phyloP scores from a whole-genome alignment of 805 yeast species.

The Suhomyces faveliae region DNA sequence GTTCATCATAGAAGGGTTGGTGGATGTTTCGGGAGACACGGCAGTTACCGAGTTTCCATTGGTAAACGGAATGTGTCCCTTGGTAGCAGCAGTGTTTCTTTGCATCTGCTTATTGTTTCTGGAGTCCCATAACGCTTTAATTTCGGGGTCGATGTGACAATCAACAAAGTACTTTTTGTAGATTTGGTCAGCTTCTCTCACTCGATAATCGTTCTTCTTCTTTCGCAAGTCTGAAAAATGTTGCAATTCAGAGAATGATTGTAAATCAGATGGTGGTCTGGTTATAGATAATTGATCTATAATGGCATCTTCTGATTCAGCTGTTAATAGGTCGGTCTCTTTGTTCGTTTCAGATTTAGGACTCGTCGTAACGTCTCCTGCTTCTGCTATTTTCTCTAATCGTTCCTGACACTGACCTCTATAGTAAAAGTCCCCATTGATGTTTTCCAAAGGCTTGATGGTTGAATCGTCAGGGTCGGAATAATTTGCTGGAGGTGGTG shows the following conservation, averaged over 20 bases:
- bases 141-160: conserved; percentile 50
- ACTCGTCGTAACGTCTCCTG: neutral
- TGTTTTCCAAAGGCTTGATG: conserved; percentile 10
- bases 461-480: conserved; percentile 6
- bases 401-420: conserved; percentile 15
- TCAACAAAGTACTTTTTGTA: conserved; percentile 40
- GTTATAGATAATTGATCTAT: neutral
- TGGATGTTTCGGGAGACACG: neutral
- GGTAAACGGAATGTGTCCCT: neutral
- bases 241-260: conserved; percentile 9
- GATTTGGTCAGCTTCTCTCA: conserved; percentile 59
- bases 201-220: conserved; percentile 48
- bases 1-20: neutral
- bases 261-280: conserved; percentile 1
- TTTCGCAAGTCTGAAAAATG: conserved; percentile 13
- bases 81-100: neutral
- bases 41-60: neutral
- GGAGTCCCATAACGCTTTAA: conserved; percentile 50
- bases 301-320: neutral
- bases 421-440: conserved; percentile 17
- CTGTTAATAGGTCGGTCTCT: neutral
- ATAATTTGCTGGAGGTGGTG: neutral
- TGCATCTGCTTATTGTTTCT: conserved; percentile 26
- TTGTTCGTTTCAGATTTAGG: neutral
- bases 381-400: conserved; percentile 2